Base-by-base conservation (phyloP, 83 land plant genomes). In the Larix sibirica region DNA sequence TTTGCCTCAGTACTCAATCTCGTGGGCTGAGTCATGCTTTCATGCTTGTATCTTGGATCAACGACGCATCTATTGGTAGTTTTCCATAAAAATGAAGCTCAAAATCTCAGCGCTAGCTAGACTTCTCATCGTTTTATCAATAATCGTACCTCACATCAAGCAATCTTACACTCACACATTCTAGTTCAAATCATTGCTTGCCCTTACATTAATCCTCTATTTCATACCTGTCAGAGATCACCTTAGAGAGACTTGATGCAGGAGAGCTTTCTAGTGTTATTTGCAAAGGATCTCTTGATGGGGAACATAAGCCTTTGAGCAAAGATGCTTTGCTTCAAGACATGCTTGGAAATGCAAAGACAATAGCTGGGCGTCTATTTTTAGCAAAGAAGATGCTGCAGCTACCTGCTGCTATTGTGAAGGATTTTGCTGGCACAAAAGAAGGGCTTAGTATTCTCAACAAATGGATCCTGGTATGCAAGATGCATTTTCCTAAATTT, bases 401-500 rank as follows among this genome's bases (percentile, higher is more conserved):
- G 81, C 88, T 95, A 68, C 92, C 96, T 47, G 92, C 86, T 83
- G 86, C 88, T 42, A 58, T 83, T 40, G 70, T 97, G 66, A 94
- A 92, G 83, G 84, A 89, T 12, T 95, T 97, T 90, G 92, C 95
- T 33, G 96, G 99, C 47, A 97, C 98, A 50, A 97, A 88, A 84
- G 89, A 94, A 84, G 98, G 98, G 64, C 95, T 97, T 50, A 83
- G 85, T 40, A 91, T 81, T 28, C 91, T 97, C 62, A 95, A 97
- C 79, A 89, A 85, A 40, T 97, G 99, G 99, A 97, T 97, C 56
- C 91, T 94, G 92, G 99, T 97, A 85, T 60, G 87, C 50, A 56
- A 26, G n/a, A 14, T 83, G 31, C 1, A 18, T 54, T 54, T 54
- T 54, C 58, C 58, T 54, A 12, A 54, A 12, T 7, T 6, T 12